These are phyloP conservation scores for Rhodotorula graminis DNA, from an alignment of 768 basidiomycete species.

Conservation along the genomic window DNA sequence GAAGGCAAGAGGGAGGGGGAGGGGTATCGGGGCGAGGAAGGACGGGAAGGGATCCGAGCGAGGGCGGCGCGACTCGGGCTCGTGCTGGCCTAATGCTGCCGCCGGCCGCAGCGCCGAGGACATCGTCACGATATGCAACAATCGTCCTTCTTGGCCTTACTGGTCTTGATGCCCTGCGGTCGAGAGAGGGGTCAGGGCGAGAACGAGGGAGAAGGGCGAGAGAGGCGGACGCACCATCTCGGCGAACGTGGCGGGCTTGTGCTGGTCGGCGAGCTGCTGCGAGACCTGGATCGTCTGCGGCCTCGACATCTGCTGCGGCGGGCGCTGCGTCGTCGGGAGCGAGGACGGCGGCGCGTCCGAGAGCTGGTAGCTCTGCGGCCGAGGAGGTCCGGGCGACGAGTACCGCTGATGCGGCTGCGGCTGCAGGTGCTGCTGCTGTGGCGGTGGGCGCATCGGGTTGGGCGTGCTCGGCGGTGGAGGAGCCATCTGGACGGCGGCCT, in stretches of 20 bases:
- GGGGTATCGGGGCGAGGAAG: no score
- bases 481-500: slow-evolving; percentile 36
- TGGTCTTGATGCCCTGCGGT: slow-evolving; percentile 30
- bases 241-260: slow-evolving; percentile 31
- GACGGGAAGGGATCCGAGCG: not conserved
- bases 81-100: no score
- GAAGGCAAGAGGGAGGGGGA: no score
- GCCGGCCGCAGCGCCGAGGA: no score
- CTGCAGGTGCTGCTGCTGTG: not conserved
- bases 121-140: no score
- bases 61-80: no score
- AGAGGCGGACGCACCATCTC: slow-evolving; percentile 26
- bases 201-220: not conserved
- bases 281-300: slow-evolving; percentile 1
- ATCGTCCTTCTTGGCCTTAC: slow-evolving; percentile 37
- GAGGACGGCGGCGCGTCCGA: slow-evolving; percentile 9
- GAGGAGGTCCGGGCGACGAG: slow-evolving; percentile 4
- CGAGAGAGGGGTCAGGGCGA: not conserved
- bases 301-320: not conserved
- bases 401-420: slow-evolving; percentile 4
- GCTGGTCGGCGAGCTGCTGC: slow-evolving; percentile 2
- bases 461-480: slow-evolving; percentile 12
- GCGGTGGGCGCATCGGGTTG: not conserved
- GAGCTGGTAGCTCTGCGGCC: slow-evolving; percentile 16
- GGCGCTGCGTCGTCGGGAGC: not conserved